Evolutionary conservation across 78 protist genomes (phyloP).

Genomic region (Capsaspora owczarzaki): DNA sequence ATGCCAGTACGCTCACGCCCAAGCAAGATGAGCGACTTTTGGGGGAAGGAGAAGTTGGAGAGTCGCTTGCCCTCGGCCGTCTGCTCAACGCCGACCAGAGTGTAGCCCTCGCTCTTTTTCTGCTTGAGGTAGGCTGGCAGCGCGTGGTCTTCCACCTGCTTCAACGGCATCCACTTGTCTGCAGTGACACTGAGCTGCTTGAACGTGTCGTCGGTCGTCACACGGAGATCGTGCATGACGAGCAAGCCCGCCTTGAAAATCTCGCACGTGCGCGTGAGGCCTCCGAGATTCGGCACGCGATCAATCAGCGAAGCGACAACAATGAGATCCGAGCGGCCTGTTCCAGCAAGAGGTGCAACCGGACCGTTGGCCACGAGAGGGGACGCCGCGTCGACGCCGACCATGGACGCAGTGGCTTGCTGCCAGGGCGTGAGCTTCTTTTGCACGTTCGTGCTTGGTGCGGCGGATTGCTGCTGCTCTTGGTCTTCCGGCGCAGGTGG

Average conservation of each 20-base stretch:
- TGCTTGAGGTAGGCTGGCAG: conserved; percentile 10
- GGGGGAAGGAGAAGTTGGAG: conserved; percentile 27
- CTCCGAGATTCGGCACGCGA: conserved; percentile 54
- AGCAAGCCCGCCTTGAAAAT: conserved; percentile 17
- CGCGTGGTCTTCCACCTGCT: background rate
- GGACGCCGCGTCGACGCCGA: too few species aligned
- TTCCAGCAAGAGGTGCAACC: too few species aligned
- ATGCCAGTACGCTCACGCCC: conserved; percentile 59
- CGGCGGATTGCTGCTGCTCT: too few species aligned
- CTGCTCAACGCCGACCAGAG: conserved; percentile 63
- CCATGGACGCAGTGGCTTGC: too few species aligned
- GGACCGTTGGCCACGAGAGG: too few species aligned
- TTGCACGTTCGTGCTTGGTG: too few species aligned
- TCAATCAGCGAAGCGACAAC: conserved; percentile 43
- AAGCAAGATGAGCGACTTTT: conserved; percentile 32
- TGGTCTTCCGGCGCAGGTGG: too few species aligned
- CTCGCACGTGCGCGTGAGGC: conserved; percentile 52
- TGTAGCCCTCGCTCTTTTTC: conserved; percentile 37
- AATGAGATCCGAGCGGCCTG: too few species aligned
- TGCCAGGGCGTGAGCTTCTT: too few species aligned
- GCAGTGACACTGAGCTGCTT: conserved; percentile 24
- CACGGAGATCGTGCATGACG: background rate
- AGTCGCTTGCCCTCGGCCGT: conserved; percentile 34
- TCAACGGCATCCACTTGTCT: conserved; percentile 52
- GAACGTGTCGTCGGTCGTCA: background rate